Conservation (phyloP, 2,329 filamentous ascomycete genomes). For the Botrytis byssoidea region DNA sequence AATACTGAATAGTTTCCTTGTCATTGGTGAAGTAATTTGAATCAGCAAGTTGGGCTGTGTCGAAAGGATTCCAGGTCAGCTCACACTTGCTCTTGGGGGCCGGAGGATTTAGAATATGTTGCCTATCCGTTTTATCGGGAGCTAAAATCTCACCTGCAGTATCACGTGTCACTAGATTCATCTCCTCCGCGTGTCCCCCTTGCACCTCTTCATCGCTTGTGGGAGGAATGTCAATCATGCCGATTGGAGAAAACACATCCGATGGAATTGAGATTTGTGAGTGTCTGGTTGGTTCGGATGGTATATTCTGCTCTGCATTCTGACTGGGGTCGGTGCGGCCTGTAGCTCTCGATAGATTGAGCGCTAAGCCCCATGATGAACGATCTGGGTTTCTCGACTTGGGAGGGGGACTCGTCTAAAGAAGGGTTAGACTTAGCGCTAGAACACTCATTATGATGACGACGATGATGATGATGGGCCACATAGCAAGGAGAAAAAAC, state of each 20-base stretch:
- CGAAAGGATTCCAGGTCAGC: constrained; percentile 41
- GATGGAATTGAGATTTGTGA: not conserved
- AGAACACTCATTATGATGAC: constrained; percentile 32
- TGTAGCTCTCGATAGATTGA: constrained; percentile 16
- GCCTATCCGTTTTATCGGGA: constrained; percentile 22
- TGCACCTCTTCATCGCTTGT: not conserved
- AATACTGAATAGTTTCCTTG: constrained; percentile 19
- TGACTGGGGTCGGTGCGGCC: not conserved
- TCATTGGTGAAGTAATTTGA: constrained; percentile 40
- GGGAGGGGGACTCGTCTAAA: constrained; percentile 41
- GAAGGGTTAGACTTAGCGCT: constrained; percentile 37
- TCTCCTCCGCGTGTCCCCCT: not conserved
- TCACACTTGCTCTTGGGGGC: constrained; percentile 41
- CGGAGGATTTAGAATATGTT: constrained; percentile 23
- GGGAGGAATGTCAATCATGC: not conserved
- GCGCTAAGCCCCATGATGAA: constrained; percentile 45
- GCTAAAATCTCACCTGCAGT: constrained; percentile 23
- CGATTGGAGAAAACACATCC: constrained; percentile 8
- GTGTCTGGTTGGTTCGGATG: constrained; percentile 12
- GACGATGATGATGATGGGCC: constrained; percentile 27
- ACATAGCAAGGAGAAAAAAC: constrained; percentile 34
- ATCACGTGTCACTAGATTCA: constrained; percentile 19
- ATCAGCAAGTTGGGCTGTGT: constrained; percentile 42
- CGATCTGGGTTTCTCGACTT: constrained; percentile 43
- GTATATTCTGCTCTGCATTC: not conserved